Percentiles rank a stretch among this genome's conserved stretches.
These are phyloP conservation scores for Myxozyma udenii DNA, from an alignment of 805 yeast genomes.

Conservation along the genomic window DNA sequence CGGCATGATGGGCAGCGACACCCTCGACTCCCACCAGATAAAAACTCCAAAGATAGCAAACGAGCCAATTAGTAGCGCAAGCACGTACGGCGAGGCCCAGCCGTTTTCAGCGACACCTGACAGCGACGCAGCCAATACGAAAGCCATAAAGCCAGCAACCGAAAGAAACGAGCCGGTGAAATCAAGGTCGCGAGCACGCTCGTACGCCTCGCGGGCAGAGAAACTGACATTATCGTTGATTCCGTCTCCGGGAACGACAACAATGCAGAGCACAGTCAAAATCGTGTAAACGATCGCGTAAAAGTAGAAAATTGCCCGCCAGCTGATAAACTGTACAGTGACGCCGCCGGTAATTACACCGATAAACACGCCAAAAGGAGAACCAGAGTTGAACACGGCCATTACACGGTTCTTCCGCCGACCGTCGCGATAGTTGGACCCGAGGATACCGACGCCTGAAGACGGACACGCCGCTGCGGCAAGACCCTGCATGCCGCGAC, in stretches of 20 bases:
- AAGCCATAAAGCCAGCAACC: conserved; percentile 42
- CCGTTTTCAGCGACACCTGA: conserved; percentile 43
- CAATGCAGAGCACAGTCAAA: conserved; percentile 33
- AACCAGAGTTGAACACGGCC: conserved; percentile 47
- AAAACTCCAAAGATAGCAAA: conserved; percentile 39
- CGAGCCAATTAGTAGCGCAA: conserved; percentile 44
- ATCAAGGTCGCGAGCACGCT: conserved; percentile 37
- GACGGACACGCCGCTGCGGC: conserved; percentile 47
- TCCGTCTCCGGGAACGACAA: conserved; percentile 42
- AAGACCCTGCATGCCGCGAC: conserved; percentile 48
- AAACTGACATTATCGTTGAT: conserved; percentile 10
- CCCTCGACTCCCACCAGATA: conserved; percentile 43
- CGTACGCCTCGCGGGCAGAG: neutral
- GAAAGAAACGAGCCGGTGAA: conserved; percentile 47
- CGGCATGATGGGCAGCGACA: conserved; percentile 50
- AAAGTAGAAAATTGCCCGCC: conserved; percentile 47
- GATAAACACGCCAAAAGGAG: conserved; percentile 48
- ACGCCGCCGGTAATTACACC: conserved; percentile 49
- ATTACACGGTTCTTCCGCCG: conserved; percentile 31
- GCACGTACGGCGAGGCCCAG: conserved; percentile 50
- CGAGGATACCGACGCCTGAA: conserved; percentile 48
- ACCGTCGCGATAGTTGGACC: conserved; percentile 46
- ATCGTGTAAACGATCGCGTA: conserved; percentile 42
- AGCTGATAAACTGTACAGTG: conserved; percentile 41
- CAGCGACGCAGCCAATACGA: conserved; percentile 48